These are phyloP conservation scores for Madurella fahalii DNA, from an alignment of 2,329 filamentous ascomycete species.

Conservation along the genomic window DNA sequence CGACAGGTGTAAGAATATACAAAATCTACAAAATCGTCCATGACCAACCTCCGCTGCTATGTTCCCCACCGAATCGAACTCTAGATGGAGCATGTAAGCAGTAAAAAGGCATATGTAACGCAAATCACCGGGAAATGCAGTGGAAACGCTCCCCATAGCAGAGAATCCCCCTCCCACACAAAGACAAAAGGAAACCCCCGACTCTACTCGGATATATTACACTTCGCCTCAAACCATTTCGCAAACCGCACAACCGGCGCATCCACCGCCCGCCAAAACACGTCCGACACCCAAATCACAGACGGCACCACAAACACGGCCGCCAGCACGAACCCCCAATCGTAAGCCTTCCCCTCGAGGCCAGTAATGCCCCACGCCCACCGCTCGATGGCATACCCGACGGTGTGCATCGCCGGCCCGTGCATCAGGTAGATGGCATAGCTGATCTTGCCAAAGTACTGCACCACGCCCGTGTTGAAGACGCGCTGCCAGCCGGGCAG, in stretches of 20 bases:
- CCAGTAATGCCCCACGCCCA: constrained; percentile 47
- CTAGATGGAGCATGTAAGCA: too few species aligned
- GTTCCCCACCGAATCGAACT: too few species aligned
- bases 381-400: constrained; percentile 50
- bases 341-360: constrained; percentile 40
- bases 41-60: too few species aligned
- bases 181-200: too few species aligned
- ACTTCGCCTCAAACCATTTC: constrained; percentile 50
- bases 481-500: constrained; percentile 43
- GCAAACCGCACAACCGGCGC: constrained; percentile 53
- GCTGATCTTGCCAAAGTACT: constrained; percentile 58
- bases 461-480: constrained; percentile 47
- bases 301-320: constrained; percentile 46
- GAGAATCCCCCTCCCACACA: too few species aligned
- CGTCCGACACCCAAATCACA: constrained; percentile 51
- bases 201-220: constrained; percentile 26
- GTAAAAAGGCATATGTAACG: too few species aligned
- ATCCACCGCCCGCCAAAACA: constrained; percentile 55
- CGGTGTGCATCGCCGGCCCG: constrained; percentile 50
- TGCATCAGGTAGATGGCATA: constrained; percentile 61
- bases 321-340: constrained; percentile 44
- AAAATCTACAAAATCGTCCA: too few species aligned
- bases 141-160: too few species aligned
- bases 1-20: too few species aligned
- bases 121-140: too few species aligned